phyloP scores from a whole-genome alignment of 371 early-diverging fungal genomes.

The Syncephalis plumigaleata region DNA sequence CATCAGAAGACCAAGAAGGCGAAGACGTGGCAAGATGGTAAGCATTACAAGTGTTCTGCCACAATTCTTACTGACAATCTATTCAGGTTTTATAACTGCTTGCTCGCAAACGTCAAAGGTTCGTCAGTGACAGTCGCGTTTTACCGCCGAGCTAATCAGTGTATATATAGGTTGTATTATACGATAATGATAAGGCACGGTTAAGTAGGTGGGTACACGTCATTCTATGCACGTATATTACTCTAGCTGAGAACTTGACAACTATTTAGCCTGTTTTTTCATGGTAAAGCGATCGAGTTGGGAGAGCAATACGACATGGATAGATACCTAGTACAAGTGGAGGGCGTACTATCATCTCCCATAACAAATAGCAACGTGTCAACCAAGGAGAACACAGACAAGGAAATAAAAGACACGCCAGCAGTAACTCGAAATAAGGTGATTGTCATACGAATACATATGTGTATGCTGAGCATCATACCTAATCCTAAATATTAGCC shows the following conservation, averaged over 20 bases:
- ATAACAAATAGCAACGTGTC: neutral
- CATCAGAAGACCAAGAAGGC: conserved; percentile 27
- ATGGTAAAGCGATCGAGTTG: neutral
- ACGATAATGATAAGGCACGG: neutral
- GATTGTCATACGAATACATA: too few species aligned
- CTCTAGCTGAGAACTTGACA: neutral
- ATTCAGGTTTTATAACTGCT: neutral
- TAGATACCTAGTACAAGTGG: neutral
- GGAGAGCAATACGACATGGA: neutral
- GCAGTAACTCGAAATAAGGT: too few species aligned
- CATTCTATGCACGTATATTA: neutral
- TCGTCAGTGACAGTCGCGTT: neutral
- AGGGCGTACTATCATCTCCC: neutral
- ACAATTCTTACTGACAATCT: neutral
- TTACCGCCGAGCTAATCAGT: neutral
- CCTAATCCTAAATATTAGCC: too few species aligned
- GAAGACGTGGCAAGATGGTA: conserved; percentile 40
- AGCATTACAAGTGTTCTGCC: neutral
- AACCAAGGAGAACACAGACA: neutral
- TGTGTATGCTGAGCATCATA: too few species aligned
- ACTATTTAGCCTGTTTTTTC: neutral
- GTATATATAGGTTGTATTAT: neutral
- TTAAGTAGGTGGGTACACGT: neutral
- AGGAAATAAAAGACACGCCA: neutral
- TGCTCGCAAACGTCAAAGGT: neutral